phyloP scores from a whole-genome alignment of 192 early-diverging fungal genomes.

The Entomortierella chlamydospora region DNA sequence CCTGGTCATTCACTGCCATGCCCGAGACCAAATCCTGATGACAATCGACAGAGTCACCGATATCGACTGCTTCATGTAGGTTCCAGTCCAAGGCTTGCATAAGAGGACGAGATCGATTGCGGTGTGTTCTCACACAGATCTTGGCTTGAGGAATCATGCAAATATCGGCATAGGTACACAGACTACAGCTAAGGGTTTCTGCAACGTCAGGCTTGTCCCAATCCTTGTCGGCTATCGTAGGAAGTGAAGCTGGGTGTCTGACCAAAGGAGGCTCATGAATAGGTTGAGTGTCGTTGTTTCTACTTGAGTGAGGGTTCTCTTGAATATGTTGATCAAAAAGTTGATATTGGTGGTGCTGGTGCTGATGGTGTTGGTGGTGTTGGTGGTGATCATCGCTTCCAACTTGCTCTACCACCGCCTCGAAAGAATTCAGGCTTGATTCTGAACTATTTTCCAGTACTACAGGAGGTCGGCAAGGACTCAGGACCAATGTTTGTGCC shows the following conservation, averaged over 20 bases:
- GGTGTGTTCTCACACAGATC: conserved; percentile 26
- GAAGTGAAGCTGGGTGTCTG: background rate
- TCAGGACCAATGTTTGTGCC: background rate
- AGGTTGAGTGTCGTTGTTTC: background rate
- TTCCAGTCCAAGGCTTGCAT: conserved; percentile 37
- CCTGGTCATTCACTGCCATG: conserved; percentile 37
- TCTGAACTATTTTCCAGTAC: background rate
- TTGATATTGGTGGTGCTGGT: conserved; percentile 2
- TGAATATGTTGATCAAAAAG: background rate
- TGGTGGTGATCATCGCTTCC: background rate
- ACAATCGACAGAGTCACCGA: background rate
- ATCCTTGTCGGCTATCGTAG: background rate
- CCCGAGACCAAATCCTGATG: conserved; percentile 46
- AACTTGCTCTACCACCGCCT: background rate
- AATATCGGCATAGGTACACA: conserved; percentile 30
- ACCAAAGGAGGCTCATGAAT: background rate
- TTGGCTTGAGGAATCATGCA: conserved; percentile 31
- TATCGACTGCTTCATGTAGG: conserved; percentile 3
- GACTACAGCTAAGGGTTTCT: conserved; percentile 24
- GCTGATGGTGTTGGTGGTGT: background rate
- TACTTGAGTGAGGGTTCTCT: background rate
- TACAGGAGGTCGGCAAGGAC: background rate
- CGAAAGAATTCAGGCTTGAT: background rate
- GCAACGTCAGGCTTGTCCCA: background rate
- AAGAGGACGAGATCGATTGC: conserved; percentile 3